Evolutionary conservation across 2,329 filamentous ascomycete genomes (phyloP), one percentile per base, ranked within the genome.

Genomic region (Blumeriella jaapii): DNA sequence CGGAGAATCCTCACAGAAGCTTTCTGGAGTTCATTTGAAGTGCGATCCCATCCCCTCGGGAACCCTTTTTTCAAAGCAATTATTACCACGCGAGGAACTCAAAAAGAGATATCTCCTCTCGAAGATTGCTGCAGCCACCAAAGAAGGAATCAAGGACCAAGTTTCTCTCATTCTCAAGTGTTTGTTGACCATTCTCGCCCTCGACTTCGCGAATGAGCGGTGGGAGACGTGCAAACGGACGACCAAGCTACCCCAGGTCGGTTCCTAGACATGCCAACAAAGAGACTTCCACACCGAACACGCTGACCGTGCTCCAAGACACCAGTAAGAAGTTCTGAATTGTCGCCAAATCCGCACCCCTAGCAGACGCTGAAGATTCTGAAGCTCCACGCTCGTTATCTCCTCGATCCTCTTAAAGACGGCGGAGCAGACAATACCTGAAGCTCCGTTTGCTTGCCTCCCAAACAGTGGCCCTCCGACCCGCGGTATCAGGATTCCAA

Each of bases 191-290:
- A 22, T 57, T 60, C 56, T 62, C 56, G 56, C 57, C 54, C 56
- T 55, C 51, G 55, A 52, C 40, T 44, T 47, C 40, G 46, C 44
- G 45, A 65, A 67, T 62, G 56, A 61, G 64, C 63, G 64, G 63
- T n/a, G 67, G 61, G 62, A 46, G 58, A 51, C 46, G 51, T 50
- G 59, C 64, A 69, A 68, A 67, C 64, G 61, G 53, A 53, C 46
- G 45, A 42, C 54, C 58, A 54, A 57, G 31, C 36, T 51, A 45
- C 47, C 42, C 45, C 46, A 51, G 50, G 47, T 48, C 63, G 61
- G 64, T 62, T 66, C 61, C 62, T 44, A 65, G 63, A 64, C 59
- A 61, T 46, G 50, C 52, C 52, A 57, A 68, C 64, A 67, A 68
- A 68, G 64, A 55, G 53, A 50, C 34, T 46, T 48, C 45, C 44